Evolutionary conservation across 1,284 basidiomycete genomes (phyloP), one percentile per base, ranked within the genome.

Genomic region (Pseudozyma sp.): DNA sequence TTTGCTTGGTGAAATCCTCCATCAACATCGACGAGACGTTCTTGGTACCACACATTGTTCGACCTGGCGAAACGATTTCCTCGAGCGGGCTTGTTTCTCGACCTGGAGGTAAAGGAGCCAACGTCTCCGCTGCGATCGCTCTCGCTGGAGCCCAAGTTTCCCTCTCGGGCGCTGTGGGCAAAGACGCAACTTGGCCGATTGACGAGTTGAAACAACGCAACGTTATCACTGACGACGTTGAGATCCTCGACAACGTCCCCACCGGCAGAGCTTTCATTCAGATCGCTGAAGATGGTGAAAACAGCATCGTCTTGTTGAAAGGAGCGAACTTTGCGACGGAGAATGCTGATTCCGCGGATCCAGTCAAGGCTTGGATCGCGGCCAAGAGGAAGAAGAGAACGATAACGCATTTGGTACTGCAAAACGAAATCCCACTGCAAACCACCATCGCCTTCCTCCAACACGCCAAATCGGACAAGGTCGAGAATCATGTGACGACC

Each of bases 351-450:
- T 62, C 71, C 12, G 53, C 59, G 2, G 72, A 79, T 45, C 75
- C 78, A n/a, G 42, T 31, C 10, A 43, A 45, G 14, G 54, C 71
- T 3, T 78, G 52, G 60, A 25, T 45, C 34, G 21, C 40, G 25
- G 25, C 25, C 25, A 31, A 31, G n/a, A 45, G 55, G 21, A 13
- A 21, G 42, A 43, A 49, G n/a, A 34, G 66, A 16, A 43, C 31
- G n/a, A 61, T 70, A 14, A 85, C 87, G 16, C 87, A 88, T 71
- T 81, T 89, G 6, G 82, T 89, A n/a, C 80, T 89, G 1, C 89
- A 89, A 67, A 89, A 89, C 76, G 89, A 89, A 80, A 88, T 89
- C 54, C 88, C 88, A 0, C 83, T 89, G 13, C 53, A 72, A 1
- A 85, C 86, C 7, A 89, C 88, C 6, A 60, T 84, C 14, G 76